Percentiles rank a stretch among this genome's conserved stretches.
phyloP scores from a whole-genome alignment of 441 rosid genomes.

The Raphanus hybrid region DNA sequence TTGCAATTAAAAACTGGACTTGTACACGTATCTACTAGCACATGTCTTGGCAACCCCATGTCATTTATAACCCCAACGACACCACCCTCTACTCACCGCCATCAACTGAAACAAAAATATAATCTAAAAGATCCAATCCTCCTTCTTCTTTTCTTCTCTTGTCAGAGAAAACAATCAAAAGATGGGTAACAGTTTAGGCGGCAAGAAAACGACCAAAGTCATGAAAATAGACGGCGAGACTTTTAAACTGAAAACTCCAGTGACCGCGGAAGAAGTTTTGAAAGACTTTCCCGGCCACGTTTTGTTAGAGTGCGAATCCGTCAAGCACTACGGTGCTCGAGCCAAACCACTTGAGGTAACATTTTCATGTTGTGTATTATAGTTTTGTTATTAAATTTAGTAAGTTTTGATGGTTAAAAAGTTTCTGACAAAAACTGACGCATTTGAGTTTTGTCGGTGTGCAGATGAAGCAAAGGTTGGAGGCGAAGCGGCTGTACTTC shows the following conservation, averaged over 20 bases:
- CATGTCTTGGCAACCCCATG: constrained; percentile 24
- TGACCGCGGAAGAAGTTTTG: constrained; percentile 67
- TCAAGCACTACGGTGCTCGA: constrained; percentile 78
- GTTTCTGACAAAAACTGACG: neutral
- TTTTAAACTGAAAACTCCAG: constrained; percentile 78
- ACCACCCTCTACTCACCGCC: constrained; percentile 25
- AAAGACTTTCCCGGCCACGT: constrained; percentile 78
- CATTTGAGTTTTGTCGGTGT: neutral
- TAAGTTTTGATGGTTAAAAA: neutral
- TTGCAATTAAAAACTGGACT: neutral
- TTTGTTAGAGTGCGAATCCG: constrained; percentile 78
- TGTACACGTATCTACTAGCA: constrained; percentile 30
- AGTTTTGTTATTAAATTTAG: neutral
- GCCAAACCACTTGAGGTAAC: constrained; percentile 67
- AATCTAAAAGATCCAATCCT: constrained; percentile 3
- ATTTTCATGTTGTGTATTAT: neutral
- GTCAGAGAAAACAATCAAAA: neutral
- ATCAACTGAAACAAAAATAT: constrained; percentile 13
- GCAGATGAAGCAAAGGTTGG: constrained; percentile 53
- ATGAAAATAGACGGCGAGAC: constrained; percentile 93
- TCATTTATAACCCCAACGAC: constrained; percentile 26
- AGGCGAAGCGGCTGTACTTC: constrained; percentile 78
- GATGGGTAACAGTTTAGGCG: constrained; percentile 88
- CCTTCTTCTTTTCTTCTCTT: neutral
- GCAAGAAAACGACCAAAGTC: constrained; percentile 68